Evolutionary conservation across 2,329 filamentous ascomycete species (phyloP), one percentile per base, ranked within the genome.

Genomic region (Huntiella moniliformis): DNA sequence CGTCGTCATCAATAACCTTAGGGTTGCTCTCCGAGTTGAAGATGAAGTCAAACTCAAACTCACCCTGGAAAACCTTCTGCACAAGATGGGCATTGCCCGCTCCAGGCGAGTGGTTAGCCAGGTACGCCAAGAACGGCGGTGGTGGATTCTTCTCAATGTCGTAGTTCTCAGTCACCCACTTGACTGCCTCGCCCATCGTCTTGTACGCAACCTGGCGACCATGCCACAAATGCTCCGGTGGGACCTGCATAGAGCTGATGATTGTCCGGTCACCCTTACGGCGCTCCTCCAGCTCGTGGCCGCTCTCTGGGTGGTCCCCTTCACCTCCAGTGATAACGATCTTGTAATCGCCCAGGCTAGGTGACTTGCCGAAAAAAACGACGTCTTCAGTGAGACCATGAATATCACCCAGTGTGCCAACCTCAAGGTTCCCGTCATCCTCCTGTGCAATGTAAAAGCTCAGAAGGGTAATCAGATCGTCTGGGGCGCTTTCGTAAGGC

Each of bases 41-140:
- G 42, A 96, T 68, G 45, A 96, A 70, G 58, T 96, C 91, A 54
- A 96, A 96, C 65, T 87, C 85, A 56, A 96, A 98, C 1, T 78
- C 61, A 1, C 91, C 88, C 54, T 87, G 74, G 54, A 94, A 96
- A 2, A 86, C 75, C 63, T 94, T 95, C 61, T 98, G 85, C 12
- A 96, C 70, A 36, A 94, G 64, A 52, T 98, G 88, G 11, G 84
- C 64, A 56, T 96, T 96, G 28, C 86, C 88, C 10, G 62, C 55
- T 4, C 72, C 75, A 2, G 82, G 77, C 31, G 64, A 61, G 58
- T 93, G 80, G 38, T 68, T 62, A 45, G 96, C 68, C 5, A 83
- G 83, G 60, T 92, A 95, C 1, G 87, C 70, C 58, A 91, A 82
- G 65, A 80, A 85, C 2, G 88, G 80, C 1, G 87, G 82, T 7